A percentile compares a stretch with the other conserved stretches of the same genome.
These are phyloP conservation scores for Lepiota venenata DNA, from an alignment of 768 basidiomycete species.

Conservation along the genomic window DNA sequence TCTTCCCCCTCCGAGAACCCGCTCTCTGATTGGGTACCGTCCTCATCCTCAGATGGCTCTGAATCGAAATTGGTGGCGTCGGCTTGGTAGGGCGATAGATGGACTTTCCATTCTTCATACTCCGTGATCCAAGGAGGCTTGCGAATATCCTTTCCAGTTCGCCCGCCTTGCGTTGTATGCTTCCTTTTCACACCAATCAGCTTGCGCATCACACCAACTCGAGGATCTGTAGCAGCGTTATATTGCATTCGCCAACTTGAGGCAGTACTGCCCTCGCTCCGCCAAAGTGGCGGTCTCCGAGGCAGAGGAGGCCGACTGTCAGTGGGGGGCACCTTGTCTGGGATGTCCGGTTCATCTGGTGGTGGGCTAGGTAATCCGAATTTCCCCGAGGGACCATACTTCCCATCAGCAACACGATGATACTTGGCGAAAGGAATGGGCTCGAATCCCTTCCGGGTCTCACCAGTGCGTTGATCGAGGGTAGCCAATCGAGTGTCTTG, in stretches of 20 bases:
- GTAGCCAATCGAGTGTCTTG: constrained; percentile 11
- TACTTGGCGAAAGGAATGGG: constrained; percentile 71
- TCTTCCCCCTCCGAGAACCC: constrained; percentile 61
- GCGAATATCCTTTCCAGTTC: constrained; percentile 22
- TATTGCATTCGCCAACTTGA: constrained; percentile 54
- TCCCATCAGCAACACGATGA: constrained; percentile 64
- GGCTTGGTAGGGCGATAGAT: constrained; percentile 25
- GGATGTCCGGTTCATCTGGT: constrained; percentile 39
- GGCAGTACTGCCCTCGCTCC: constrained; percentile 1
- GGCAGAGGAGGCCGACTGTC: constrained; percentile 15
- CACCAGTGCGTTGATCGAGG: constrained; percentile 19
- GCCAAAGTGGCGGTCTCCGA: not conserved
- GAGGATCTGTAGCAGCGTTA: constrained; percentile 62
- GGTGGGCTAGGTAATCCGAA: constrained; percentile 67
- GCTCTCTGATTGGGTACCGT: constrained; percentile 35
- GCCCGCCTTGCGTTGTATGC: constrained; percentile 32
- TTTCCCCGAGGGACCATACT: constrained; percentile 66
- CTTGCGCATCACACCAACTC: constrained; percentile 64
- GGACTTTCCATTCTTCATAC: constrained; percentile 45
- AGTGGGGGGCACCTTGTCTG: constrained; percentile 18
- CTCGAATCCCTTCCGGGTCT: constrained; percentile 41
- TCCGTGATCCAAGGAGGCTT: constrained; percentile 43
- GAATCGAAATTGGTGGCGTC: constrained; percentile 28
- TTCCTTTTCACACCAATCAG: constrained; percentile 73
- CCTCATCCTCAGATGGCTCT: constrained; percentile 33